These are phyloP conservation scores for Zygosaccharomyces lentus DNA, from an alignment of 805 yeast genomes.

Conservation along the genomic window DNA sequence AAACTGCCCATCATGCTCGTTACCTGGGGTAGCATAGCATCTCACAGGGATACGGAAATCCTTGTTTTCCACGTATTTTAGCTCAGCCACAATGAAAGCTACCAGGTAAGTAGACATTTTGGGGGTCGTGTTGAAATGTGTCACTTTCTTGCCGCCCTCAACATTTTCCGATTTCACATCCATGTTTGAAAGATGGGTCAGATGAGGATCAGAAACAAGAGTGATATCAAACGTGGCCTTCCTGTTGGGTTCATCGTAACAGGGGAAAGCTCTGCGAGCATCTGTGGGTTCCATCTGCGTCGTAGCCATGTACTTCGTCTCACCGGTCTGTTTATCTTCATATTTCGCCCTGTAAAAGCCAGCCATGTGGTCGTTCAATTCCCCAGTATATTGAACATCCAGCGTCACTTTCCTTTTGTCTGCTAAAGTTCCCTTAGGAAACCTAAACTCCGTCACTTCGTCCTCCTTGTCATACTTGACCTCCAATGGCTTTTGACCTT, in stretches of 20 bases:
- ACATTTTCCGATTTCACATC: slow-evolving; percentile 50
- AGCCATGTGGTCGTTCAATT: slow-evolving; percentile 72
- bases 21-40: slow-evolving; percentile 77
- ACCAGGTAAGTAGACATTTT: slow-evolving; percentile 80
- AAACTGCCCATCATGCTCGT: slow-evolving; percentile 63
- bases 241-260: slow-evolving; percentile 73
- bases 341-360: slow-evolving; percentile 75
- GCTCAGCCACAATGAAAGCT: slow-evolving; percentile 79
- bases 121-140: slow-evolving; percentile 70
- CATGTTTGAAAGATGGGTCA: slow-evolving; percentile 68
- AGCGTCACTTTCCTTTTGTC: slow-evolving; percentile 42
- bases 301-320: slow-evolving; percentile 68
- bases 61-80: slow-evolving; percentile 63
- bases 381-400: slow-evolving; percentile 53
- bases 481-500: slow-evolving; percentile 38
- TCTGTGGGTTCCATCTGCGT: slow-evolving; percentile 87
- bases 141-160: slow-evolving; percentile 47
- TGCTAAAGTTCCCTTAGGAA: slow-evolving; percentile 42
- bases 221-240: slow-evolving; percentile 69
- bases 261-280: slow-evolving; percentile 83
- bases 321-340: slow-evolving; percentile 51
- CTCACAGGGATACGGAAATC: slow-evolving; percentile 70
- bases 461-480: slow-evolving; percentile 46
- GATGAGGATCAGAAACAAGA: slow-evolving; percentile 50
- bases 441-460: slow-evolving; percentile 61